A percentile compares a stretch with the other conserved stretches of the same genome.
phyloP scores from a whole-genome alignment of 2,329 filamentous ascomycete genomes.

The Allantophomopsis cytisporea region DNA sequence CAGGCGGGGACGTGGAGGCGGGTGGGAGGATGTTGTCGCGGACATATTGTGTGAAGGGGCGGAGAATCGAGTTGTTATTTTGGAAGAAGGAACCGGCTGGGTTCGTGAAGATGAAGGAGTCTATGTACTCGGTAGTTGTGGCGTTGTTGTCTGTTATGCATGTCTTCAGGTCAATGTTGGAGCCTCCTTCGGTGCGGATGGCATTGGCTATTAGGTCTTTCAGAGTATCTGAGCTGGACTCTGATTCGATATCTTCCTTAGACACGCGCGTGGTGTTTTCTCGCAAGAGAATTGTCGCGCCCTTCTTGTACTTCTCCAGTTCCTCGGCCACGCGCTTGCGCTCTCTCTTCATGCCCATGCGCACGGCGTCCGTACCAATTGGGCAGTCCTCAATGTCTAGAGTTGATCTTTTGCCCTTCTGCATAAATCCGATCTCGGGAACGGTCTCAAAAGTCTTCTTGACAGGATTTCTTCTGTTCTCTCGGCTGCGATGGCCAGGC shows the following conservation, averaged over 20 bases:
- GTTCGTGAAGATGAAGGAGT: constrained; percentile 70
- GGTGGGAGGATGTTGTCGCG: constrained; percentile 60
- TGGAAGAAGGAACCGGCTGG: constrained; percentile 95
- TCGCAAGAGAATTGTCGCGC: constrained; percentile 78
- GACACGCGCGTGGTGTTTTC: constrained; percentile 64
- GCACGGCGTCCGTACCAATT: constrained; percentile 78
- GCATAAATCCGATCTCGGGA: constrained; percentile 81
- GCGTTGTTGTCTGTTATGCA: constrained; percentile 81
- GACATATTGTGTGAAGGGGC: constrained; percentile 76
- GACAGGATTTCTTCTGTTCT: constrained; percentile 31
- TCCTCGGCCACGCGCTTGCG: constrained; percentile 61
- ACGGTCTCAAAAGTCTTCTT: constrained; percentile 45
- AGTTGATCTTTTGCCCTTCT: constrained; percentile 66
- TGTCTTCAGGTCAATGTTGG: constrained; percentile 65
- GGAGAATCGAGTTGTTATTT: constrained; percentile 97
- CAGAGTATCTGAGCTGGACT: no score
- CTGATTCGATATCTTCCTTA: constrained; percentile 22
- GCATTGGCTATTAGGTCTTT: constrained; percentile 5
- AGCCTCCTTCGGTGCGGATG: constrained; percentile 21
- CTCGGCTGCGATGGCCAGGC: constrained; percentile 30
- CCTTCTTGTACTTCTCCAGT: constrained; percentile 58
- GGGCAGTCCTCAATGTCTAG: constrained; percentile 97
- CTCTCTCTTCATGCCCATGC: constrained; percentile 66
- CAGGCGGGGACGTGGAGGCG: constrained; percentile 20
- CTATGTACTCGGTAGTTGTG: constrained; percentile 78